A percentile compares a stretch with the other conserved stretches of the same genome.
Evolutionary conservation across 768 basidiomycete genomes (phyloP).

Genomic region (Termitomyces sp.): DNA sequence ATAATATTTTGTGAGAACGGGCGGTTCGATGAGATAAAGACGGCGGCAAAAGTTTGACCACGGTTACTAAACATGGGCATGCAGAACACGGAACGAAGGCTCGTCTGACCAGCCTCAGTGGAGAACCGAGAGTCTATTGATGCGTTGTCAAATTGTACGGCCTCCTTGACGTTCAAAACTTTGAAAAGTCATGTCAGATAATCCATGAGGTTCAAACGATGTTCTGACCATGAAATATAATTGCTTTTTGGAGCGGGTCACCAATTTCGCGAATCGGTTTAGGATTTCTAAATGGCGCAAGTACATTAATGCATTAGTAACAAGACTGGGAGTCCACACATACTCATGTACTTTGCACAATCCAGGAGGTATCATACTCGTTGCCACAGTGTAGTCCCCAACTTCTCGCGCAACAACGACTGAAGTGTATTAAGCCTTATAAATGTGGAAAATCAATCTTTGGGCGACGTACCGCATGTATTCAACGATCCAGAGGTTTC

Average conservation of each 20-base stretch:
- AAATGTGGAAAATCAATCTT: neutral
- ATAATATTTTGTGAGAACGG: slow-evolving; percentile 57
- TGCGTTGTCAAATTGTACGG: slow-evolving; percentile 55
- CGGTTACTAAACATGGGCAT: slow-evolving; percentile 71
- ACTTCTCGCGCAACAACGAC: slow-evolving; percentile 66
- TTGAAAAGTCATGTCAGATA: neutral
- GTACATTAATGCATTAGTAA: neutral
- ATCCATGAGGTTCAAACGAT: neutral
- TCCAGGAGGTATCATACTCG: slow-evolving; percentile 55
- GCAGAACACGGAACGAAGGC: slow-evolving; percentile 58
- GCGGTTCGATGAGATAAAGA: slow-evolving; percentile 62
- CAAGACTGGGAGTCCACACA: slow-evolving; percentile 16
- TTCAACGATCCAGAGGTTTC: slow-evolving; percentile 64
- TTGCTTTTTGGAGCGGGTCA: slow-evolving; percentile 61
- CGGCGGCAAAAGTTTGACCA: slow-evolving; percentile 68
- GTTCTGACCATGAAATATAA: slow-evolving; percentile 58
- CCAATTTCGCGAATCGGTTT: slow-evolving; percentile 50
- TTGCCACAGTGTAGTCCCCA: slow-evolving; percentile 67
- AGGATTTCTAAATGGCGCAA: slow-evolving; percentile 38
- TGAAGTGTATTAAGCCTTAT: slow-evolving; percentile 11
- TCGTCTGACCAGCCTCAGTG: slow-evolving; percentile 58
- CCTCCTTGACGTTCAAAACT: slow-evolving; percentile 66
- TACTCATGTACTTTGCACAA: slow-evolving; percentile 67
- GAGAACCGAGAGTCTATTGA: slow-evolving; percentile 62
- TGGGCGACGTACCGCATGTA: slow-evolving; percentile 40